These are phyloP conservation scores for Plicaturopsis crispa DNA, from an alignment of 768 basidiomycete genomes.

Conservation along the genomic window DNA sequence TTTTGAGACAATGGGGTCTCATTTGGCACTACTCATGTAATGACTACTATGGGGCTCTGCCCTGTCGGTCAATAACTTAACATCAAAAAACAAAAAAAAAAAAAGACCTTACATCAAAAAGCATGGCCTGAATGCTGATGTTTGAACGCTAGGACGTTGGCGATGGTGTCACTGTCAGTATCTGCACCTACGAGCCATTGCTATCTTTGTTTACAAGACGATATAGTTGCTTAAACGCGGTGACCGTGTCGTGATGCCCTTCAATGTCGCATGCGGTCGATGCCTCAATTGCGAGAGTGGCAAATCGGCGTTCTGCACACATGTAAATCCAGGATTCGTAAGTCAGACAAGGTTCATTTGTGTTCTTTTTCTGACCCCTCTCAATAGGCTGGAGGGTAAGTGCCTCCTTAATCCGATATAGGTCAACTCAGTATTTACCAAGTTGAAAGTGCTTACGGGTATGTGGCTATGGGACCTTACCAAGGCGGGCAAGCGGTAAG, in stretches of 20 bases:
- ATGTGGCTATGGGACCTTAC: constrained; percentile 53
- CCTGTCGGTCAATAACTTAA: too few relatives aligned
- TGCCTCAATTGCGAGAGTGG: constrained; percentile 50
- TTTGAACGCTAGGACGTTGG: constrained; percentile 37
- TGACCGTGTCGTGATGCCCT: constrained; percentile 54
- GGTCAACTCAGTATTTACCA: background rate
- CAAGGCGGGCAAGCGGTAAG: constrained; percentile 43
- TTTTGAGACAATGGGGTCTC: too few relatives aligned
- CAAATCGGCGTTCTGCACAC: constrained; percentile 46
- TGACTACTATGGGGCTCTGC: too few relatives aligned
- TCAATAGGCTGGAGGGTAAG: constrained; percentile 38
- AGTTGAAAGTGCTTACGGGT: constrained; percentile 37
- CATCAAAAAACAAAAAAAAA: too few relatives aligned
- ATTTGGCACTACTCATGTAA: too few relatives aligned
- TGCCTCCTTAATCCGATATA: background rate
- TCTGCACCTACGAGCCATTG: background rate
- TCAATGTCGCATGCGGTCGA: constrained; percentile 52
- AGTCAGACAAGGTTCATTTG: background rate
- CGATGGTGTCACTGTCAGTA: constrained; percentile 31
- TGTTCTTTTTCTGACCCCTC: background rate
- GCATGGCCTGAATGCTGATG: too few relatives aligned
- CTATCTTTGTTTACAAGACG: too few relatives aligned
- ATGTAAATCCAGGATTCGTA: constrained; percentile 49
- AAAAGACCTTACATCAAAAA: too few relatives aligned
- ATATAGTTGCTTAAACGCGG: constrained; percentile 41